Percentiles rank a stretch among this genome's conserved stretches.
Evolutionary conservation across 805 yeast genomes (phyloP).

Genomic region (Spathaspora hagerdaliae): DNA sequence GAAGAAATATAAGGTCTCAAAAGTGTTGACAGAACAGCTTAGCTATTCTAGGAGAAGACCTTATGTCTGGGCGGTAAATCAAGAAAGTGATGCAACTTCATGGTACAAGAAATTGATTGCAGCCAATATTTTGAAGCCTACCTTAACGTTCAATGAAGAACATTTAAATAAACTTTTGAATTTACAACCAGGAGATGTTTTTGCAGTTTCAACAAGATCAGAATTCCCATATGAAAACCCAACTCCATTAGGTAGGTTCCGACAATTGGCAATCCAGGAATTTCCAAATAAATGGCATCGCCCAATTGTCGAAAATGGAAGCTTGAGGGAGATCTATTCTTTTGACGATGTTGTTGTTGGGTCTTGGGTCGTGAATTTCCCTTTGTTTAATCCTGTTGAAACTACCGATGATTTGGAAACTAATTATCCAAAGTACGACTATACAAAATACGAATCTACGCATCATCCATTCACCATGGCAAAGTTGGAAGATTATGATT

Average conservation of each 20-base stretch:
- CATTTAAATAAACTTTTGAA: constrained; percentile 24
- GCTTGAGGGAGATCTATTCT: constrained; percentile 13
- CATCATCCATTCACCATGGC: constrained; percentile 99
- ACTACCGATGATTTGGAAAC: constrained; percentile 8
- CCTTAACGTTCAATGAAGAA: constrained; percentile 12
- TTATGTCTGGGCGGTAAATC: constrained; percentile 46
- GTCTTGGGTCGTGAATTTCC: constrained; percentile 89
- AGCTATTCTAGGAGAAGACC: constrained; percentile 61
- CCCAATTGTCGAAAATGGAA: constrained; percentile 16
- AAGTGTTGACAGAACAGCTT: constrained; percentile 31
- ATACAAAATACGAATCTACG: constrained; percentile 53
- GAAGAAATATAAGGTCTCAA: constrained; percentile 29
- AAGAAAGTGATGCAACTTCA: constrained; percentile 28
- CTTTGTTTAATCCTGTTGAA: constrained; percentile 79
- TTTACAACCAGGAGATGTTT: constrained; percentile 62
- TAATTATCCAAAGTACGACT: constrained; percentile 62
- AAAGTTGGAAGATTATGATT: constrained; percentile 59
- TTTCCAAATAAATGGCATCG: constrained; percentile 52
- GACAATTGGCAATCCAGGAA: constrained; percentile 66
- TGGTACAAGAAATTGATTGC: constrained; percentile 44
- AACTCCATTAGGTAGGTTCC: constrained; percentile 83
- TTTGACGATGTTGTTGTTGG: constrained; percentile 48
- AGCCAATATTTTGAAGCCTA: constrained; percentile 17
- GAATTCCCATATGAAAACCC: constrained; percentile 80
- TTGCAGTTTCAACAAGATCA: constrained; percentile 78